Evolutionary conservation across 2,329 filamentous ascomycete genomes (phyloP), one percentile per base, ranked within the genome.

Genomic region (Clarireedia paspali): DNA sequence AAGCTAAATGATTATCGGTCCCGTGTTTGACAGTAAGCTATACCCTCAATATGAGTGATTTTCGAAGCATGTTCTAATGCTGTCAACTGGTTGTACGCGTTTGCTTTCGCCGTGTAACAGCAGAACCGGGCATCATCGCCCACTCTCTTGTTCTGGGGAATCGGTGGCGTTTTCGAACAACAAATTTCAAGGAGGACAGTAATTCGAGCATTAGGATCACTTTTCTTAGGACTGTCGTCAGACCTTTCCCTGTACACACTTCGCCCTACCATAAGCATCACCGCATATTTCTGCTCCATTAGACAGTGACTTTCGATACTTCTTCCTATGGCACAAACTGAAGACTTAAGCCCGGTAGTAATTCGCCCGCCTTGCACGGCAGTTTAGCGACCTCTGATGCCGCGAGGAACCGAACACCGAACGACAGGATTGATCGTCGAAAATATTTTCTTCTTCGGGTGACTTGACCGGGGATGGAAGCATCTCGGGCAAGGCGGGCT

Each of bases 341-440:
- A 17, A 40, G 38, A 14, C 9, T 40, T 39, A 34, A 48, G 34
- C 34, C 47, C 44, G 51, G 51, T n/a, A 40, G 24, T 48, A 39
- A 53, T 34, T 48, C 12, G 34, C 23, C 39, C n/a, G 20, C 6
- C 36, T 27, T 48, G 27, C 23, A 39, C 15, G 12, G 24, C 24
- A 47, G 46, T 48, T n/a, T 53, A 34, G 47, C 36, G n/a, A 53
- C 51, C 51, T 40, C 42, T 48, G 51, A 53, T 44, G 24, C 23
- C 20, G 26, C 38, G 23, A 5, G 47, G 27, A 27, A 39, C 42
- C 27, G 23, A 47, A 23, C 17, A 39, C 27, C 42, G 14, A 47
- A 23, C 15, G 23, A 53, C 27, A 24, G 26, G 23, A 53, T 47
- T 53, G 51, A 39, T 47, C 50, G 38, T 47, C 51, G 12, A 4